A percentile compares a stretch with the other conserved stretches of the same genome.
Conservation (phyloP, 164 flowering plant species). For the Vitis labrusca region DNA sequence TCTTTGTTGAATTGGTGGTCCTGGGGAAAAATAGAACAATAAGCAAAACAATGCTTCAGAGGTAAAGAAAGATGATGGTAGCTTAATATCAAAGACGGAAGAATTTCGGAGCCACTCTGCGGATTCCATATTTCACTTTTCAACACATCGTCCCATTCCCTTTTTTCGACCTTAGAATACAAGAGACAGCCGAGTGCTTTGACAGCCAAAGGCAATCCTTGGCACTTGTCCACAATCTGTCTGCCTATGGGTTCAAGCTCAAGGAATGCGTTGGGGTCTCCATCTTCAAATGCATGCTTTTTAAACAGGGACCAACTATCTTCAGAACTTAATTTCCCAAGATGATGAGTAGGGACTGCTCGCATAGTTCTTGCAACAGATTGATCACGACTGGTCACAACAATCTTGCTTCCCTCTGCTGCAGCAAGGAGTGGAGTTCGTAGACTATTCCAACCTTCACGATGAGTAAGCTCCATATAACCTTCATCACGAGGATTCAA, state of each 20-base stretch:
- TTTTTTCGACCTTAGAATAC: neutral
- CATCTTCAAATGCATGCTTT: neutral
- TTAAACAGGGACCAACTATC: no score
- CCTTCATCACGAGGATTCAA: no score
- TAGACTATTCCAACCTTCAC: no score
- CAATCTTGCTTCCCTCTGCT: no score
- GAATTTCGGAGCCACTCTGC: neutral
- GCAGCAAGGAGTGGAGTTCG: no score
- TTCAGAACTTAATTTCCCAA: no score
- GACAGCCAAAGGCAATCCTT: neutral
- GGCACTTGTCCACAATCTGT: no score
- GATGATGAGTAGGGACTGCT: no score
- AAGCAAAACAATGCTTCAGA: neutral
- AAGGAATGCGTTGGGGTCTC: neutral
- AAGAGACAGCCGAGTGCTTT: neutral
- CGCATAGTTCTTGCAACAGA: no score
- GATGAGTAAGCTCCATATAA: no score
- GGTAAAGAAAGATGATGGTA: neutral
- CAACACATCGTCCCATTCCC: neutral
- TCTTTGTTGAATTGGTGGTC: neutral
- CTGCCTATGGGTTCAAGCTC: neutral
- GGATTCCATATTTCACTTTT: no score
- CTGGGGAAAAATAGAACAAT: neutral
- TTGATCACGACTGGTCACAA: no score
- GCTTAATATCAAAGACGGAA: neutral